Base-by-base conservation (phyloP, 2,329 filamentous ascomycete species). In the Colletotrichum spaethianum region DNA sequence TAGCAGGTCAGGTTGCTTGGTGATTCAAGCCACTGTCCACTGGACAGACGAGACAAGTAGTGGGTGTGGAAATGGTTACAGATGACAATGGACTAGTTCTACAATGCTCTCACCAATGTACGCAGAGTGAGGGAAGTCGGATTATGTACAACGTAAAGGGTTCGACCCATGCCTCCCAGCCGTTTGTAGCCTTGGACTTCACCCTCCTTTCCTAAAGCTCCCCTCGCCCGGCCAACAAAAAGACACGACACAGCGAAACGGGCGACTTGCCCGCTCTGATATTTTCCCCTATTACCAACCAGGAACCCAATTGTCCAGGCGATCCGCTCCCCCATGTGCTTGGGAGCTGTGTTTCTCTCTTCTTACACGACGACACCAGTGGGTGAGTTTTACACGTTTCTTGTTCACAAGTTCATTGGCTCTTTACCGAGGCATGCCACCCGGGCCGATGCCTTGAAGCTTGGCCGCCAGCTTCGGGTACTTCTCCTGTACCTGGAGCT, bases 401-500 rank as follows among this genome's bases (percentile, higher is more conserved):
- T 20, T 26, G 38, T 64, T 63, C 46, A 46, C n/a, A 40, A 28
- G 14, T 40, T n/a, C 40, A 61, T 40, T 33, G 18, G 33, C 26
- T 46, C 46, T 64, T 73, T 74, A 75, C 63, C 73, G 70, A 62
- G 67, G 72, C 72, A 75, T 72, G 42, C 68, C 86, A 42, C 70
- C 66, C 26, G 74, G 73, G 73, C 72, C 67, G 11, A 92, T 91
- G 65, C 87, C 87, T 75, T 91, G 88, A 75, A 96, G 87, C 81
- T 93, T 93, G 72, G 89, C 90, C 18, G 93, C 93, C 63, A 96
- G 87, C 82, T 94, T 91, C 50, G 94, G 94, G 80, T 96, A 96
- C 84, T 94, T 94, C 83, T 95, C 92, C 80, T 94, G 93, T 20
- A 96, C 93, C 85, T 98, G 94, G 74, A 99, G 90, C 84, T 99